Percentiles rank a stretch among this genome's conserved stretches.
Conservation (phyloP, 768 basidiomycete species). For the Hypholoma sublateritium region DNA sequence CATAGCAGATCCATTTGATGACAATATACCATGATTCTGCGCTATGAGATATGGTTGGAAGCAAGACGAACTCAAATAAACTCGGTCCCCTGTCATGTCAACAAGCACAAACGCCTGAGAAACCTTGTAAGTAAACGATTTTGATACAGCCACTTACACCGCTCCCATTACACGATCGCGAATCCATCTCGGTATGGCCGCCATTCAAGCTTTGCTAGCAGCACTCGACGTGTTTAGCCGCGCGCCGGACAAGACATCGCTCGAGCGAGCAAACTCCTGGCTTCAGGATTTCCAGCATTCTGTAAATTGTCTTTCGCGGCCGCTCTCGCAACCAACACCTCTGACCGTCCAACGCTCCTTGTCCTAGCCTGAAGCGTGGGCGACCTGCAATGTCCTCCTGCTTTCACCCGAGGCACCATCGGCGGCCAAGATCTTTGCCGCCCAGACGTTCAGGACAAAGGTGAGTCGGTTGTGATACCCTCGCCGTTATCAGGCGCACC, state of each 20-base stretch:
- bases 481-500: constrained; percentile 13
- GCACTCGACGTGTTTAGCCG: constrained; percentile 79
- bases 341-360: constrained; percentile 65
- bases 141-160: constrained; percentile 15
- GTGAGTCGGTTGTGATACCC: constrained; percentile 39
- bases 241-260: constrained; percentile 78
- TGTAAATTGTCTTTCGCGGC: constrained; percentile 85
- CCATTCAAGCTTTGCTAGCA: constrained; percentile 69
- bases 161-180: constrained; percentile 17
- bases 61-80: background rate
- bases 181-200: constrained; percentile 48
- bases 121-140: constrained; percentile 10
- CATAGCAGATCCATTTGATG: constrained; percentile 34
- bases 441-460: constrained; percentile 95
- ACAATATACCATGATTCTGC: constrained; percentile 47
- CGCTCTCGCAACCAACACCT: constrained; percentile 58
- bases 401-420: constrained; percentile 73
- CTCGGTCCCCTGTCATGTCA: constrained; percentile 23
- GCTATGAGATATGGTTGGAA: constrained; percentile 1
- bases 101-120: constrained; percentile 35
- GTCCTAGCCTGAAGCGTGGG: constrained; percentile 94
- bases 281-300: constrained; percentile 99
- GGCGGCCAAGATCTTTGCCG: constrained; percentile 89
- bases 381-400: constrained; percentile 89
- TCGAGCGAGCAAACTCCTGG: constrained; percentile 91